These are phyloP conservation scores for Candida taoyuanica DNA, from an alignment of 805 yeast species.

Conservation along the genomic window DNA sequence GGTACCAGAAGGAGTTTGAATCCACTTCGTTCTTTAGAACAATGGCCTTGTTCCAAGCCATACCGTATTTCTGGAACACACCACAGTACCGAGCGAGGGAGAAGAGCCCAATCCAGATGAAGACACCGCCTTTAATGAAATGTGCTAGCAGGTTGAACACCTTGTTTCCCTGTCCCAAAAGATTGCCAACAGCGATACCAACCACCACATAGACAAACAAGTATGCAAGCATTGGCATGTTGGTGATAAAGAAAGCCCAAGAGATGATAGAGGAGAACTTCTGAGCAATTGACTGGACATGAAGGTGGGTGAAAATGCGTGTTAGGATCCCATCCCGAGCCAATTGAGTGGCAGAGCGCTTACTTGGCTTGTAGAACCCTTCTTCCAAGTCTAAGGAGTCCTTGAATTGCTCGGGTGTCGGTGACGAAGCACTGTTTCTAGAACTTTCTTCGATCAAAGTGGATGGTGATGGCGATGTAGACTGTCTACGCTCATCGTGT, in stretches of 20 bases:
- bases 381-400: slow-evolving; percentile 24
- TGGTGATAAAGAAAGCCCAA: slow-evolving; percentile 45
- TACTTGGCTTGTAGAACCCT: slow-evolving; percentile 10
- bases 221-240: slow-evolving; percentile 61
- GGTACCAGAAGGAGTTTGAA: slow-evolving; percentile 25
- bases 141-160: slow-evolving; percentile 89
- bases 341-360: slow-evolving; percentile 8
- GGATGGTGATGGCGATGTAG: slow-evolving; percentile 21
- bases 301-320: slow-evolving; percentile 32
- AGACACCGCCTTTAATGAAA: slow-evolving; percentile 93
- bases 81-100: slow-evolving; percentile 89
- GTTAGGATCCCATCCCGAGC: slow-evolving; percentile 32
- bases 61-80: slow-evolving; percentile 65
- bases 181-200: slow-evolving; percentile 57
- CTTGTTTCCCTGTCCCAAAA: slow-evolving; percentile 60
- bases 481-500: slow-evolving; percentile 2
- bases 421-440: slow-evolving; percentile 1
- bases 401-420: slow-evolving; percentile 23
- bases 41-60: slow-evolving; percentile 80
- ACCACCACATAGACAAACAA: slow-evolving; percentile 51
- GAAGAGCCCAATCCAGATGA: slow-evolving; percentile 67
- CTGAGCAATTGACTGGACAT: slow-evolving; percentile 20
- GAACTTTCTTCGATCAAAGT: slow-evolving; percentile 21
- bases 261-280: slow-evolving; percentile 26
- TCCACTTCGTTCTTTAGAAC: slow-evolving; percentile 26